A percentile compares a stretch with the other conserved stretches of the same genome.
These are phyloP conservation scores for Hortiboletus flavorubellus DNA, from an alignment of 768 basidiomycete genomes.

Conservation along the genomic window DNA sequence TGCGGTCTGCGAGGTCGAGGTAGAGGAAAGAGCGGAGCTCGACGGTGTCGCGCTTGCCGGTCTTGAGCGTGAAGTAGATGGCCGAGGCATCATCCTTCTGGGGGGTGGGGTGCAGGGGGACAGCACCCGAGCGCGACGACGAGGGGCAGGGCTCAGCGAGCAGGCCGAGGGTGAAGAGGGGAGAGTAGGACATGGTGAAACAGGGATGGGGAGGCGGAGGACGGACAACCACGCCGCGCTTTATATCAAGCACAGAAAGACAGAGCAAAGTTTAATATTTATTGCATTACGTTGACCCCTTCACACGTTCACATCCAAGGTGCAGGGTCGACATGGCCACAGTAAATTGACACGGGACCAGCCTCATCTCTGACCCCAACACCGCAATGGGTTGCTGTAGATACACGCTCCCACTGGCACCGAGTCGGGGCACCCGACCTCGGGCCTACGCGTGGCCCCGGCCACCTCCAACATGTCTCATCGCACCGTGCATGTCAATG, in stretches of 20 bases:
- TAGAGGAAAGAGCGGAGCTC: conserved; percentile 62
- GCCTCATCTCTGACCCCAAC: not conserved
- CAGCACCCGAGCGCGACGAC: not conserved
- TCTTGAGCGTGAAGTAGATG: conserved; percentile 48
- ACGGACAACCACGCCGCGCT: not conserved
- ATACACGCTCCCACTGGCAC: not conserved
- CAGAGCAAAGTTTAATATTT: conserved; percentile 21
- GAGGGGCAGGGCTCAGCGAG: conserved; percentile 32
- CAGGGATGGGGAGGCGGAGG: not conserved
- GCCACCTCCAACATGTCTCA: not conserved
- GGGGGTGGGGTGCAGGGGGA: too few species aligned
- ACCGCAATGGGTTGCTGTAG: conserved; percentile 21
- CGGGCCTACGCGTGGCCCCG: not conserved
- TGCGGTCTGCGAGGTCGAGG: conserved; percentile 61
- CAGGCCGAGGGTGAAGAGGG: conserved; percentile 64
- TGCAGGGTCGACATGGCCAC: conserved; percentile 9
- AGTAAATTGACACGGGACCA: conserved; percentile 6
- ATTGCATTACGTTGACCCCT: not conserved
- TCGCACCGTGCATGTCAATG: not conserved
- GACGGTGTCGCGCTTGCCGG: conserved; percentile 35
- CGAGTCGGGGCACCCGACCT: not conserved
- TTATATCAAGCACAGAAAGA: conserved; percentile 14
- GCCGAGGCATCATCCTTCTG: conserved; percentile 29
- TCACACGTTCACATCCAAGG: conserved; percentile 11
- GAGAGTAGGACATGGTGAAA: conserved; percentile 41